Evolutionary conservation across 2,329 filamentous ascomycete species (phyloP).

Genomic region (Sphaceloma murrayae): DNA sequence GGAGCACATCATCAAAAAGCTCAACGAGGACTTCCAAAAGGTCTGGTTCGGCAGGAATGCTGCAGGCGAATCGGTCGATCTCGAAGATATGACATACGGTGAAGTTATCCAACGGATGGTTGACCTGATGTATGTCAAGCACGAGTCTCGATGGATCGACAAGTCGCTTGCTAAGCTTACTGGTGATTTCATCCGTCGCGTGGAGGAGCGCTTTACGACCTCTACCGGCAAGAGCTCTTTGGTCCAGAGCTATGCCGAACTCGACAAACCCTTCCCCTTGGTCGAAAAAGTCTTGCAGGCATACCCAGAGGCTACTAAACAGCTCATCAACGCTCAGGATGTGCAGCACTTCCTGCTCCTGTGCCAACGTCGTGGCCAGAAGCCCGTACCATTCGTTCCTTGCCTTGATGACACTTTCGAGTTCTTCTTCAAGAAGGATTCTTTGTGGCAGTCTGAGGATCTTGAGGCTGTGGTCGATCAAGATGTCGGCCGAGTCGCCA

Average conservation of each 20-base stretch:
- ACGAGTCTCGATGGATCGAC: constrained; percentile 87
- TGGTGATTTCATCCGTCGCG: constrained; percentile 89
- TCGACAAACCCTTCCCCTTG: constrained; percentile 68
- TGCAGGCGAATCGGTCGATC: constrained; percentile 67
- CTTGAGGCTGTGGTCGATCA: constrained; percentile 90
- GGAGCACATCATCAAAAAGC: constrained; percentile 85
- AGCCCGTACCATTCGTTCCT: constrained; percentile 93
- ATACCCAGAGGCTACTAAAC: constrained; percentile 77
- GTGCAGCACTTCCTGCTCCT: constrained; percentile 93
- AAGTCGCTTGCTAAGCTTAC: constrained; percentile 71
- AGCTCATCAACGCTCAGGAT: constrained; percentile 97
- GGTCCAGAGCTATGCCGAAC: constrained; percentile 81
- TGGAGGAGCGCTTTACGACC: constrained; percentile 92
- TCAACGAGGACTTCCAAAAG: constrained; percentile 94
- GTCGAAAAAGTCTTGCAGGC: constrained; percentile 69
- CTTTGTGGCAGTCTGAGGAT: constrained; percentile 97
- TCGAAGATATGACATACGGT: constrained; percentile 92
- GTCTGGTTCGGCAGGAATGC: constrained; percentile 90
- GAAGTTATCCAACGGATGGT: constrained; percentile 82
- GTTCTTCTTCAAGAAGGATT: constrained; percentile 99
- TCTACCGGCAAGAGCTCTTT: constrained; percentile 62
- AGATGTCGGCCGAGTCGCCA: constrained; percentile 92
- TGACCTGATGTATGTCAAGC: constrained; percentile 82
- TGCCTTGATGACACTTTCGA: constrained; percentile 95
- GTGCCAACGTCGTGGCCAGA: constrained; percentile 84